These are phyloP conservation scores for Zhuliangozyma blackwelliae DNA, from an alignment of 1,139 yeast species.

Conservation along the genomic window DNA sequence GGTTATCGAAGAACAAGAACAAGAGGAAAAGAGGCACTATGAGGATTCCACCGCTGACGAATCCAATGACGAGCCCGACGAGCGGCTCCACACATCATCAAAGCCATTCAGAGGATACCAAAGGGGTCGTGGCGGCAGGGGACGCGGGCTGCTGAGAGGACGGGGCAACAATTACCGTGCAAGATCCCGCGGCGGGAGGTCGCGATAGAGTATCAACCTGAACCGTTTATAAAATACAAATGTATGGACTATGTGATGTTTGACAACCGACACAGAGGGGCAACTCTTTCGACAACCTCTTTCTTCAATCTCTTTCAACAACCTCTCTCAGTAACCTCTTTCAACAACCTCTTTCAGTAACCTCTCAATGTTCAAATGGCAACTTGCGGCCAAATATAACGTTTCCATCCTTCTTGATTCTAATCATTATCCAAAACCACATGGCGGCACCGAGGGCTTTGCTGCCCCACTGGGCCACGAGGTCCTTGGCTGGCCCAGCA, in stretches of 20 bases:
- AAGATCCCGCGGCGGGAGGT: slow-evolving; percentile 4
- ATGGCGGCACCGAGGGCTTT: slow-evolving; percentile 73
- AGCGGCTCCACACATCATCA: too few relatives aligned
- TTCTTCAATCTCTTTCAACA: neutral
- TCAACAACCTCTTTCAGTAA: neutral
- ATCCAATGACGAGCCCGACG: too few relatives aligned
- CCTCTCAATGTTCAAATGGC: slow-evolving; percentile 39
- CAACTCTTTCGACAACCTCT: too few relatives aligned
- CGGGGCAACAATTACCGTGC: neutral
- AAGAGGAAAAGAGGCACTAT: too few relatives aligned
- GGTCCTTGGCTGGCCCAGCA: slow-evolving; percentile 52
- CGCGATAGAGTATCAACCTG: too few relatives aligned
- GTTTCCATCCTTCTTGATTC: slow-evolving; percentile 69
- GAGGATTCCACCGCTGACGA: too few relatives aligned
- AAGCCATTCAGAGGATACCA: neutral
- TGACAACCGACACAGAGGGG: too few relatives aligned
- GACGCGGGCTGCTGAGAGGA: neutral
- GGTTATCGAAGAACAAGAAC: slow-evolving; percentile 5
- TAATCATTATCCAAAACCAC: slow-evolving; percentile 85
- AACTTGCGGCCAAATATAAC: slow-evolving; percentile 49
- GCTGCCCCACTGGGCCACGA: slow-evolving; percentile 53
- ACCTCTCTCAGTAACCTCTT: slow-evolving; percentile 11
- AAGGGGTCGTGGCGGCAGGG: slow-evolving; percentile 2
- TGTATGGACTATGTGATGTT: too few relatives aligned
- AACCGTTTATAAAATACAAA: too few relatives aligned